A percentile compares a stretch with the other conserved stretches of the same genome.
These are phyloP conservation scores for Cymbidium sinense DNA, from an alignment of 106 monocot species.

Conservation along the genomic window DNA sequence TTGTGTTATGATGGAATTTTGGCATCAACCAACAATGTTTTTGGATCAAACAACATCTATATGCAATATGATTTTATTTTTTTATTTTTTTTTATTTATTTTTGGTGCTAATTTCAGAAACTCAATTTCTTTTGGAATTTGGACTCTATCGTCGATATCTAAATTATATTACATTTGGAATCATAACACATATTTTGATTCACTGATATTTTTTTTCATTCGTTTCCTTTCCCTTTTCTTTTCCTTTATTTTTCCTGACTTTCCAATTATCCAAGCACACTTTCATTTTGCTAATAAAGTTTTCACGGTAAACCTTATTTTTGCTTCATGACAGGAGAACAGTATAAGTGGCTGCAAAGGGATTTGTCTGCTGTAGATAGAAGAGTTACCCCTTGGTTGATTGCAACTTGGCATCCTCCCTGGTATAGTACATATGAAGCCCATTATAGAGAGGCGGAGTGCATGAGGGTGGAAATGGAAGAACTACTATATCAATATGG, in stretches of 20 bases:
- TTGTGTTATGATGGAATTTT: not conserved
- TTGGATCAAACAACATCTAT: not conserved
- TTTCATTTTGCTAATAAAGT: not conserved
- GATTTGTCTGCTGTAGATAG: constrained; percentile 70
- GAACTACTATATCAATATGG: constrained; percentile 68
- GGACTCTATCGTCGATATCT: not conserved
- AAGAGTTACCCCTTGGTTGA: constrained; percentile 75
- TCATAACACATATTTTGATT: not conserved
- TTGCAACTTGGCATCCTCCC: constrained; percentile 85
- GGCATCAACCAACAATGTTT: not conserved
- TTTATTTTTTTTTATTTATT: not conserved
- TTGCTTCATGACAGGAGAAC: constrained; percentile 36
- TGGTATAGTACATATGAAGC: constrained; percentile 85
- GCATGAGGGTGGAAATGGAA: constrained; percentile 94
- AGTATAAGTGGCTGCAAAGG: constrained; percentile 75
- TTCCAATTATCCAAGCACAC: not conserved
- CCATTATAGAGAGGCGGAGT: constrained; percentile 89
- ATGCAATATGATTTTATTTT: not conserved
- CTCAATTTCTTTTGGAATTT: not conserved
- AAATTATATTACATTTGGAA: not conserved
- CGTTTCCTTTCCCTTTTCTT: not conserved
- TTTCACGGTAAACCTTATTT: not conserved
- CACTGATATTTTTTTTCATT: not conserved
- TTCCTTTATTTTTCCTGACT: not conserved
- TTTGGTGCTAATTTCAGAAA: not conserved